These are phyloP conservation scores for Circinella umbellata DNA, from an alignment of 371 early-diverging fungal species.

Conservation along the genomic window DNA sequence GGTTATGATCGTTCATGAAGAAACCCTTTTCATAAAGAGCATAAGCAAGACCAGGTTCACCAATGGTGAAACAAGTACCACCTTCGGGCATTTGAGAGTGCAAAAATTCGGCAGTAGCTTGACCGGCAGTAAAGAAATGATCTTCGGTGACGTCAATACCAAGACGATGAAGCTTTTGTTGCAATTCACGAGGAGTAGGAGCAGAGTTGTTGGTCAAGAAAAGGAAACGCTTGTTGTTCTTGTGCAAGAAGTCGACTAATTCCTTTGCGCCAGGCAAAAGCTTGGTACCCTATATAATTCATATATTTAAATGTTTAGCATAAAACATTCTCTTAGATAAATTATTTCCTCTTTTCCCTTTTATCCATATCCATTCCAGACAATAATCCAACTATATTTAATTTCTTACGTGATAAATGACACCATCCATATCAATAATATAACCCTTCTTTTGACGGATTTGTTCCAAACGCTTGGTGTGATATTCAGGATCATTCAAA, in stretches of 20 bases:
- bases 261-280: conserved; percentile 65
- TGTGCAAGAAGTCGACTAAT: conserved; percentile 63
- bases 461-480: conserved; percentile 52
- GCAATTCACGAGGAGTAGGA: conserved; percentile 71
- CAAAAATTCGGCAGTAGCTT: conserved; percentile 69
- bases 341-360: too few relatives aligned
- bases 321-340: not conserved
- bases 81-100: conserved; percentile 65
- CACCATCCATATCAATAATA: conserved; percentile 75
- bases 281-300: conserved; percentile 47
- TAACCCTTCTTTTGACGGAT: conserved; percentile 68
- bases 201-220: conserved; percentile 77
- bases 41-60: conserved; percentile 69
- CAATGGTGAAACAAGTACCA: conserved; percentile 64
- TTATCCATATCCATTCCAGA: not conserved
- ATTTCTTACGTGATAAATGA: conserved; percentile 66
- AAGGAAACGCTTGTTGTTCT: conserved; percentile 64
- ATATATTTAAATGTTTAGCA: not conserved
- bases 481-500: conserved; percentile 45
- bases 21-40: conserved; percentile 72
- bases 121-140: conserved; percentile 70
- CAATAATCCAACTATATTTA: not conserved
- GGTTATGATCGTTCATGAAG: conserved; percentile 67
- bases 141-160: conserved; percentile 64
- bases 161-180: conserved; percentile 61